These are phyloP conservation scores for Curvularia verruculosa DNA, from an alignment of 2,329 filamentous ascomycete genomes.

Conservation along the genomic window DNA sequence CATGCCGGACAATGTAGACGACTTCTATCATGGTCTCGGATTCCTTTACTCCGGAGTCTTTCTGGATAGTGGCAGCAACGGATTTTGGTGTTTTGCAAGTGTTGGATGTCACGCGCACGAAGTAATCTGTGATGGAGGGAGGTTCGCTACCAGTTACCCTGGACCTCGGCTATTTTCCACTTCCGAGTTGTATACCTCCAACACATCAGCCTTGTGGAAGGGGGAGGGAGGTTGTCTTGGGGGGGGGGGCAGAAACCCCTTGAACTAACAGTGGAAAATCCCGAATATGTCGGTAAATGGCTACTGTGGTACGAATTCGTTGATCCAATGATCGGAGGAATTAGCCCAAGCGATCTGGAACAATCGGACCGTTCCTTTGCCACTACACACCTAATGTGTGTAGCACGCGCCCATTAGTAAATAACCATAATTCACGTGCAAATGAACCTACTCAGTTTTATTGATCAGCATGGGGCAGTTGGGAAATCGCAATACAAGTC, in stretches of 20 bases:
- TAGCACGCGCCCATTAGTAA: neutral
- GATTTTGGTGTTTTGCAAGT: conserved; percentile 13
- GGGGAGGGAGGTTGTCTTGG: too few relatives aligned
- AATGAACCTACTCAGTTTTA: neutral
- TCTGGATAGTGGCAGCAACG: conserved; percentile 1
- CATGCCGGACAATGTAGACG: conserved; percentile 59
- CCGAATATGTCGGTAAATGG: neutral
- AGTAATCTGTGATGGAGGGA: conserved; percentile 3
- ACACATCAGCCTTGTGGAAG: neutral
- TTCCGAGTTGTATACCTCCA: conserved; percentile 1
- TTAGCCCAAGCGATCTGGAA: neutral
- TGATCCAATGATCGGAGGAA: neutral
- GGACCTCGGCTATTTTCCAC: conserved; percentile 20
- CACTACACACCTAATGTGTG: neutral
- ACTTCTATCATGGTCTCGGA: conserved; percentile 50
- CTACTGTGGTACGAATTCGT: neutral
- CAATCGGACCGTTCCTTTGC: conserved; percentile 1
- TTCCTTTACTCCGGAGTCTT: conserved; percentile 2
- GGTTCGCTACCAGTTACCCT: conserved; percentile 1
- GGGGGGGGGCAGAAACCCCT: neutral
- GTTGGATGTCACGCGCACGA: conserved; percentile 17
- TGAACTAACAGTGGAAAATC: neutral
- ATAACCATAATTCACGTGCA: neutral
- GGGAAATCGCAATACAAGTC: conserved; percentile 4
- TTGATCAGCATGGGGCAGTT: neutral